A percentile compares a stretch with the other conserved stretches of the same genome.
Conservation (phyloP, 768 basidiomycete species). For the Lyophyllum atratum region DNA sequence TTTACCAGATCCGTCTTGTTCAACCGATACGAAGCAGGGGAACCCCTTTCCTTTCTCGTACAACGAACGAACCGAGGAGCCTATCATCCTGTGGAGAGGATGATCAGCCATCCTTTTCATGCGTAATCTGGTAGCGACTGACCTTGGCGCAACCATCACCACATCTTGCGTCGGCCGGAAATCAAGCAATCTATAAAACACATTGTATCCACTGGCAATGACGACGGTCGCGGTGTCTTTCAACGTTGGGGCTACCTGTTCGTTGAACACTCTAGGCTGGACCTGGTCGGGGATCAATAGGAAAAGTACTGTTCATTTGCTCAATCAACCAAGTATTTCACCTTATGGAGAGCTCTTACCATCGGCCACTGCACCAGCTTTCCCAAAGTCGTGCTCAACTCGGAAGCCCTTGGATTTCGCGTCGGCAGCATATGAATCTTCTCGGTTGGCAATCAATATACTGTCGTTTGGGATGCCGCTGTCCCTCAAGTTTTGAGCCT, state of each 20-base stretch:
- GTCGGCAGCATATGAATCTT: conserved; percentile 58
- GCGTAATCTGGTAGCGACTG: background rate
- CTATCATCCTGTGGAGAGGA: conserved; percentile 53
- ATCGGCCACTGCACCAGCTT: conserved; percentile 58
- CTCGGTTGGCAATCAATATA: conserved; percentile 59
- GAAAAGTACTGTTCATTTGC: conserved; percentile 47
- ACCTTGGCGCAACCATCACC: conserved; percentile 70
- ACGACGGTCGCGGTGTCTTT: conserved; percentile 52
- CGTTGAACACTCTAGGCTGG: conserved; percentile 64
- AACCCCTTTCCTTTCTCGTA: conserved; percentile 63
- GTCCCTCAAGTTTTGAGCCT: conserved; percentile 68
- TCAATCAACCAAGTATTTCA: background rate
- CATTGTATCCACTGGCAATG: conserved; percentile 67
- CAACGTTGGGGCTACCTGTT: conserved; percentile 49
- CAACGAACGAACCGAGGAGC: conserved; percentile 62
- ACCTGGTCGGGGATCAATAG: conserved; percentile 66
- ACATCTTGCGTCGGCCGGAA: conserved; percentile 57
- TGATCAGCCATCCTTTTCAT: background rate
- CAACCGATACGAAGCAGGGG: conserved; percentile 66
- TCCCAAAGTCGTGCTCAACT: conserved; percentile 57
- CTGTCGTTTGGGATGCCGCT: conserved; percentile 62
- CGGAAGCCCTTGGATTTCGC: conserved; percentile 58
- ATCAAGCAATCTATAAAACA: conserved; percentile 58
- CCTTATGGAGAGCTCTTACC: conserved; percentile 32
- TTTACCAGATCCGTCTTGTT: conserved; percentile 57